Conservation (phyloP, 352 stramenopile genomes). For the Globisporangium echinulatum region DNA sequence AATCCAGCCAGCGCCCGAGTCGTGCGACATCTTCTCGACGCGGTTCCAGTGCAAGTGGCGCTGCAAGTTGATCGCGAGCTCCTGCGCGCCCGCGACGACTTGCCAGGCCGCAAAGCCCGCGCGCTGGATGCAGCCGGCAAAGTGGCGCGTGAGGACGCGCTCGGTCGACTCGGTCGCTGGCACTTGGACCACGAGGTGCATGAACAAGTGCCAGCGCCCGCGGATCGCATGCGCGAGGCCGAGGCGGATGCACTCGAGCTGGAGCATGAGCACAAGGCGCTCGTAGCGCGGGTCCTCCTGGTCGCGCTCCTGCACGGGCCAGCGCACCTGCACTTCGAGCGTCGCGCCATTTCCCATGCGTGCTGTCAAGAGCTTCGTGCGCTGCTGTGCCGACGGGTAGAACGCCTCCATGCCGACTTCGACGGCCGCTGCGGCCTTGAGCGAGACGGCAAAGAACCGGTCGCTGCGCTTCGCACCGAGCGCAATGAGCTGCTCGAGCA, state of each 20-base stretch:
- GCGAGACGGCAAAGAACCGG: slow-evolving; percentile 69
- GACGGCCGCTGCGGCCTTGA: slow-evolving; percentile 78
- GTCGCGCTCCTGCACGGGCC: slow-evolving; percentile 80
- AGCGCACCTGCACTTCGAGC: slow-evolving; percentile 80
- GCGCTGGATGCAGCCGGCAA: slow-evolving; percentile 75
- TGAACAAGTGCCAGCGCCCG: slow-evolving; percentile 79
- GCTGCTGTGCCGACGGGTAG: slow-evolving; percentile 78
- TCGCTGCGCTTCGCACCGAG: slow-evolving; percentile 77
- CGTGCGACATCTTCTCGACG: slow-evolving; percentile 84
- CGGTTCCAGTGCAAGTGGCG: slow-evolving; percentile 85
- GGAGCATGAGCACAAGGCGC: slow-evolving; percentile 79
- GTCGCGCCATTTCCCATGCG: slow-evolving; percentile 82
- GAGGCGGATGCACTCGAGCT: slow-evolving; percentile 78
- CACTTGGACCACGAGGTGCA: slow-evolving; percentile 78
- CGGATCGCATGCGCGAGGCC: slow-evolving; percentile 65
- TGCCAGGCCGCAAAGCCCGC: slow-evolving; percentile 82
- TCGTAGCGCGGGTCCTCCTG: slow-evolving; percentile 87
- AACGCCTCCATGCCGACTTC: slow-evolving; percentile 85
- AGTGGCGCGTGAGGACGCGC: slow-evolving; percentile 51
- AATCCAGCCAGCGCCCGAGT: slow-evolving; percentile 80
- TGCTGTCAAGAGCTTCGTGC: slow-evolving; percentile 72
- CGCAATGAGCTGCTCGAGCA: slow-evolving; percentile 72
- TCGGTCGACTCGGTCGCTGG: slow-evolving; percentile 40
- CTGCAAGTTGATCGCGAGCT: slow-evolving; percentile 85
- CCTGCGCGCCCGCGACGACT: slow-evolving; percentile 75